Evolutionary conservation across 441 rosid species (phyloP).

Genomic region (Mallotus japonicus): DNA sequence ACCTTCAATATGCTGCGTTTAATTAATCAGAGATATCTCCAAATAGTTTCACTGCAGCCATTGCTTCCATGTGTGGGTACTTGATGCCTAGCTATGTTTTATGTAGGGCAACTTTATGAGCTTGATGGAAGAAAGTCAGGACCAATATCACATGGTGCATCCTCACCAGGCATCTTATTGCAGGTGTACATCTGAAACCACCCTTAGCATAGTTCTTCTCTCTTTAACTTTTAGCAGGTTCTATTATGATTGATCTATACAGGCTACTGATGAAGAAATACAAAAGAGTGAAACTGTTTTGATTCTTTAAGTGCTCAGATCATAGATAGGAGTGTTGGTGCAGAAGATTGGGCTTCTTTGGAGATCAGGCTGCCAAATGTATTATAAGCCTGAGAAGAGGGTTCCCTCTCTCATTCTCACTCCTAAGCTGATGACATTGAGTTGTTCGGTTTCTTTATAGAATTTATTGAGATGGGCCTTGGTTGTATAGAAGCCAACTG

Average conservation of each 20-base stretch:
- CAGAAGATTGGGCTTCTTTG: background rate
- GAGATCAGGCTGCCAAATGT: background rate
- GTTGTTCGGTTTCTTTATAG: background rate
- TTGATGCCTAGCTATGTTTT: conserved; percentile 8
- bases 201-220: too few species aligned
- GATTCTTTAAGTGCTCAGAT: background rate
- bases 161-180: conserved; percentile 63
- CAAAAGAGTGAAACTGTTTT: background rate
- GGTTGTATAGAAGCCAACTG: background rate
- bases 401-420: background rate
- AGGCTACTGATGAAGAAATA: background rate
- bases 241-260: background rate
- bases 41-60: conserved; percentile 6
- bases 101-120: conserved; percentile 73
- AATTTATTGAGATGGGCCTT: background rate
- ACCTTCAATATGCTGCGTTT: background rate
- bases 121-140: conserved; percentile 89
- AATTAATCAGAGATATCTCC: conserved; percentile 1
- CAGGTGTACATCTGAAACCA: conserved; percentile 43
- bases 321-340: background rate
- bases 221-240: background rate
- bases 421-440: background rate
- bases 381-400: background rate
- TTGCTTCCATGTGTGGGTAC: conserved; percentile 4
- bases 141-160: conserved; percentile 69